Evolutionary conservation across 2,329 filamentous ascomycete genomes (phyloP).

Genomic region (Colletotrichum sp.): DNA sequence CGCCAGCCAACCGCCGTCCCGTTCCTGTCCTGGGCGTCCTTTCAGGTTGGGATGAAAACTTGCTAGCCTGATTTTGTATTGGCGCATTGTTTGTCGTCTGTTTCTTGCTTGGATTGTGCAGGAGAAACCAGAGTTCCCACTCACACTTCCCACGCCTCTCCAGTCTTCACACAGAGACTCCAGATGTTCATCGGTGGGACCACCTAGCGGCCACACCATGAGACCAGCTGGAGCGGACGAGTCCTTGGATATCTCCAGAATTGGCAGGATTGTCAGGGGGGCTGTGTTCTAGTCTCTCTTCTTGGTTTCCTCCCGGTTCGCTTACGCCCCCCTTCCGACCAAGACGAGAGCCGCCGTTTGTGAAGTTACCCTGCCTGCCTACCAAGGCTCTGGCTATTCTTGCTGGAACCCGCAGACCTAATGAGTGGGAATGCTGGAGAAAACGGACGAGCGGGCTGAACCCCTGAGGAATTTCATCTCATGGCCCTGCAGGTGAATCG

Average conservation of each 20-base stretch:
- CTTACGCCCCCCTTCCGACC: background rate
- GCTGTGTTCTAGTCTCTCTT: conserved; percentile 9
- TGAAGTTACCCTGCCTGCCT: background rate
- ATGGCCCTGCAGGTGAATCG: background rate
- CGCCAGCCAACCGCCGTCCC: conserved; percentile 17
- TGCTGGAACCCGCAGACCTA: background rate
- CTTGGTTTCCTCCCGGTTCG: background rate
- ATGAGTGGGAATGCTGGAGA: conserved; percentile 3
- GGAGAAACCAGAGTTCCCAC: background rate
- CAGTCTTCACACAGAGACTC: background rate
- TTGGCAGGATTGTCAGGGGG: background rate
- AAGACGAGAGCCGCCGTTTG: background rate
- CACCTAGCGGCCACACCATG: background rate
- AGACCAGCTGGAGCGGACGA: background rate
- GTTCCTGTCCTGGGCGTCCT: background rate
- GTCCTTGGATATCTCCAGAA: background rate
- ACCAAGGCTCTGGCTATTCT: background rate
- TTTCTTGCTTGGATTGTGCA: background rate
- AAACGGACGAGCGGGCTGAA: background rate
- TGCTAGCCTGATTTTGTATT: background rate
- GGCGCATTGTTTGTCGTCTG: background rate
- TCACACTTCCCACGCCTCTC: background rate
- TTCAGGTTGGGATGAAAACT: background rate
- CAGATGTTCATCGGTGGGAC: background rate
- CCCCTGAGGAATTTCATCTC: conserved; percentile 9